Base-by-base conservation (phyloP, 805 yeast genomes). In the Hanseniaspora valbyensis region DNA sequence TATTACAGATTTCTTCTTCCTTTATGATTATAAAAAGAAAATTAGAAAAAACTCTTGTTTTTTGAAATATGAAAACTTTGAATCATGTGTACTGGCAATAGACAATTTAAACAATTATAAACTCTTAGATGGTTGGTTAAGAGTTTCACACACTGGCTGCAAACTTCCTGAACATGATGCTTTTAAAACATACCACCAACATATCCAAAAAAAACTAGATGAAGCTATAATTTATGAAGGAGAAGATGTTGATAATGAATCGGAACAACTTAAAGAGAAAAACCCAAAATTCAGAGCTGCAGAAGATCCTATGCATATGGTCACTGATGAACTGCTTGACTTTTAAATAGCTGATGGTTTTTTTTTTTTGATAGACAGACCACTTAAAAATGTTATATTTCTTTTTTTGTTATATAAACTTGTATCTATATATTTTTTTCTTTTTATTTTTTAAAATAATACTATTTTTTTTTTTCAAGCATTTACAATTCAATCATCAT, bases 51-150 rank as follows among this genome's bases (percentile, higher is more conserved):
- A 95, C 6, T 85, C 81, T 69, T 92, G 82, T 3, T 88, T 80
- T 66, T 63, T 90, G 56, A 84, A 86, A 63, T 90, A 85, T 59
- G 90, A 82, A 56, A 86, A 84, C 57, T 85, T 80, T 64, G 69
- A 83, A 44, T 82, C 94, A 2, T 78, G 95, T 18, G 74, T 86
- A 0, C 68, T 90, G 25, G 95, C 96, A 0, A 80, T 90, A 2
- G 97, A 90, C 64, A 90, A 90, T 61, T 69, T 90, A 55, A 85
- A 86, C 61, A 95, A 95, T 1, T 62, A 70, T 0, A 66, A 60
- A 25, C 54, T 84, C 0, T 70, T 74, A 38, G 85, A 80, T 9
- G 63, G 74, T 30, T 48, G 54, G 9, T 56, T 81, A 2, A 68
- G 75, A 52, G 92, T 87, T 1, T 94, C 86, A 59, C 95, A 86